Conservation (phyloP, 345 rosid genomes). For the Hibiscus tridactylites region DNA sequence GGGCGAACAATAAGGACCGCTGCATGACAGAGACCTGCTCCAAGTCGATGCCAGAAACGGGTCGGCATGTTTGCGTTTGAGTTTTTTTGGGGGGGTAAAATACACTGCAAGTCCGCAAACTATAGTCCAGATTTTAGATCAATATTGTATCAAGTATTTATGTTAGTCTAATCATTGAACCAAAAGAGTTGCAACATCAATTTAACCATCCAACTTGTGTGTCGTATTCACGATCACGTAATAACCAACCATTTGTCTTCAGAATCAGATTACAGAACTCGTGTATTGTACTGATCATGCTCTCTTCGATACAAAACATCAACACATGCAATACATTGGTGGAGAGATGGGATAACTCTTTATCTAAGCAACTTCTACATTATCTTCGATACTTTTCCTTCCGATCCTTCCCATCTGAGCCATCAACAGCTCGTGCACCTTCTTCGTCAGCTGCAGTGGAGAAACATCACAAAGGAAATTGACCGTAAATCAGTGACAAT, state of each 20-base stretch:
- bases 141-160: no score
- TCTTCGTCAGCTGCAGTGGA: background rate
- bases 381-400: background rate
- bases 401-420: background rate
- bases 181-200: background rate
- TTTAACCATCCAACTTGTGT: background rate
- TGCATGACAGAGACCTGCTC: no score
- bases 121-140: no score
- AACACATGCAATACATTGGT: background rate
- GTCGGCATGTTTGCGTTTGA: no score
- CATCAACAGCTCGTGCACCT: conserved; percentile 1
- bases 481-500: background rate
- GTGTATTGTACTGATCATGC: background rate
- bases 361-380: background rate
- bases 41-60: no score
- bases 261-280: background rate
- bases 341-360: background rate
- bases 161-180: no score
- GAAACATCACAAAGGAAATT: background rate
- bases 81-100: no score
- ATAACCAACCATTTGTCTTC: background rate
- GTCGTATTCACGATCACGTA: background rate
- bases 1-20: background rate
- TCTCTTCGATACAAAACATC: background rate
- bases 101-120: no score